These are phyloP conservation scores for Ogataea ganodermae DNA, from an alignment of 805 yeast species.

Conservation along the genomic window DNA sequence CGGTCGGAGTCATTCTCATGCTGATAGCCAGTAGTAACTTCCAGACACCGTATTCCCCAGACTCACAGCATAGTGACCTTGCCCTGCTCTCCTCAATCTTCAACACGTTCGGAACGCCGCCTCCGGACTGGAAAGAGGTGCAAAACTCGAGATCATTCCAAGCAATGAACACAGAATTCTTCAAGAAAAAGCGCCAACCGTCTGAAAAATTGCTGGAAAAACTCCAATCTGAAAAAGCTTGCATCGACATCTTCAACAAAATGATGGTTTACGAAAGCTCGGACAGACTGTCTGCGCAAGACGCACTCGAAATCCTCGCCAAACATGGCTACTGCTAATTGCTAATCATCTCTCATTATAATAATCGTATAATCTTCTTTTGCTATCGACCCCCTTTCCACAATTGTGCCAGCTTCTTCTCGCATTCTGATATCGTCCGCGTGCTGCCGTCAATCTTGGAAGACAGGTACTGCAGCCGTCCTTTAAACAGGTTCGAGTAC, in stretches of 20 bases:
- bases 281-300: constrained; percentile 34
- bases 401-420: constrained; percentile 38
- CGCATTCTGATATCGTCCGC: constrained; percentile 48
- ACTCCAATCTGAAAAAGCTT: constrained; percentile 18
- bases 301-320: constrained; percentile 15
- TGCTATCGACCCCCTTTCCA: constrained; percentile 3
- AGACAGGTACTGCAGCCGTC: constrained; percentile 66
- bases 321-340: not conserved
- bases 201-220: constrained; percentile 39
- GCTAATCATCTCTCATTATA: not conserved
- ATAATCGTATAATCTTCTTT: not conserved
- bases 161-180: constrained; percentile 34
- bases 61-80: constrained; percentile 54
- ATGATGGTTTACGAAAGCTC: constrained; percentile 47
- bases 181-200: constrained; percentile 24
- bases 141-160: constrained; percentile 38
- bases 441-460: constrained; percentile 67
- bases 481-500: constrained; percentile 54
- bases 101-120: constrained; percentile 64
- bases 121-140: constrained; percentile 47
- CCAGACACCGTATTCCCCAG: constrained; percentile 39
- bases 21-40: constrained; percentile 46
- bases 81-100: constrained; percentile 57
- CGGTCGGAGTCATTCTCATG: constrained; percentile 64
- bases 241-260: constrained; percentile 36